A percentile compares a stretch with the other conserved stretches of the same genome.
These are phyloP conservation scores for Epicoccum nigrum DNA, from an alignment of 2,329 filamentous ascomycete genomes.

Conservation along the genomic window DNA sequence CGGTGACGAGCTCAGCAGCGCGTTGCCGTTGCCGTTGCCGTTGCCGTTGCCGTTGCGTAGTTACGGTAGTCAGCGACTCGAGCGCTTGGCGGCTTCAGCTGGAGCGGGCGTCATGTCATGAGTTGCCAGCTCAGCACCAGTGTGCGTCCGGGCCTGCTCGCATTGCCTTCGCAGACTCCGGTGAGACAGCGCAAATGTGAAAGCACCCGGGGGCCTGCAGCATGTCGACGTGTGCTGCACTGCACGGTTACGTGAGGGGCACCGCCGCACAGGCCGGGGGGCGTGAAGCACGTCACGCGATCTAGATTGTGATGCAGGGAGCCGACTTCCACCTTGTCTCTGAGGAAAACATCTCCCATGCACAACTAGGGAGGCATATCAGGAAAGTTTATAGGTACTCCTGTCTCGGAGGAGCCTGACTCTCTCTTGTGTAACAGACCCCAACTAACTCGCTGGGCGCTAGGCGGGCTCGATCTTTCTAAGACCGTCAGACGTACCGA, in stretches of 20 bases:
- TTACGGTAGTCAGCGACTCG: conserved; percentile 18
- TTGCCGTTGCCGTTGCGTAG: background rate
- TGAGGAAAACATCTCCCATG: background rate
- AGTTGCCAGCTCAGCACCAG: conserved; percentile 20
- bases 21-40: too few relatives aligned
- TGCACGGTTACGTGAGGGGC: conserved; percentile 21
- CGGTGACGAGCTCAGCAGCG: conserved; percentile 17
- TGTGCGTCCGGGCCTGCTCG: conserved; percentile 11
- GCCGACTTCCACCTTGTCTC: conserved; percentile 9
- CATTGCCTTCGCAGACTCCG: conserved; percentile 13
- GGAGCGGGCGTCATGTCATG: conserved; percentile 11
- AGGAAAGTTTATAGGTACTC: too few relatives aligned
- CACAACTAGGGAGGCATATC: too few relatives aligned
- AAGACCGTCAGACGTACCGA: too few relatives aligned
- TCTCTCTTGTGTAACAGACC: too few relatives aligned
- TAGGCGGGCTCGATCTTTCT: too few relatives aligned
- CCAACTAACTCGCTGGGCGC: too few relatives aligned
- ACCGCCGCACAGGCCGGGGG: conserved; percentile 13
- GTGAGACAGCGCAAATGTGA: conserved; percentile 14
- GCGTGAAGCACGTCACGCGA: conserved; percentile 16
- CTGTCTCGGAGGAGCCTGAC: too few relatives aligned
- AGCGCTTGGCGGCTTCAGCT: conserved; percentile 18
- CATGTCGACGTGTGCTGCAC: conserved; percentile 20
- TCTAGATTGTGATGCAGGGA: conserved; percentile 15
- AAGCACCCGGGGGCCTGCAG: background rate